Evolutionary conservation across 164 flowering plant species (phyloP).

Genomic region (Sextonia rubra): DNA sequence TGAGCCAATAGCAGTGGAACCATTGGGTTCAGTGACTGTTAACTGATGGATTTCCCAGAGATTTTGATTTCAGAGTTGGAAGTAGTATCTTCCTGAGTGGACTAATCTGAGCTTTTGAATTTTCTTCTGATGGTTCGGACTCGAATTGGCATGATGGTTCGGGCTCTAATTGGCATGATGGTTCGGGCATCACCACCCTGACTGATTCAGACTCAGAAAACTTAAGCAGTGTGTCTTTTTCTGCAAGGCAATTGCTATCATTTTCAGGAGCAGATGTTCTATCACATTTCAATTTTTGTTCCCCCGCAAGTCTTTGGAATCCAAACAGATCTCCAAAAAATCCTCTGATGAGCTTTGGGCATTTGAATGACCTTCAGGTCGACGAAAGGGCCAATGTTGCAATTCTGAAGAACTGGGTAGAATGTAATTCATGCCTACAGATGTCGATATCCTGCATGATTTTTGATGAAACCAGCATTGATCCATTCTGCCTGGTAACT

Average conservation of each 20-base stretch:
- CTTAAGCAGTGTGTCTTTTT: slow-evolving; percentile 28
- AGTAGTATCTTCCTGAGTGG: slow-evolving; percentile 58
- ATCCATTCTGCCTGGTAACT: slow-evolving; percentile 24
- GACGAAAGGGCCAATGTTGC: slow-evolving; percentile 14
- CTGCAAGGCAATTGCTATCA: slow-evolving; percentile 37
- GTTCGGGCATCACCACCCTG: slow-evolving; percentile 39
- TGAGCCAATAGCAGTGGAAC: neutral
- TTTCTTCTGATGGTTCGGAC: slow-evolving; percentile 36
- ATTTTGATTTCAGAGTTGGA: slow-evolving; percentile 75
- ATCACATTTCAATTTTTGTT: slow-evolving; percentile 24
- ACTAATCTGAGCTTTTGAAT: slow-evolving; percentile 40
- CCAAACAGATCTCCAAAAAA: slow-evolving; percentile 32
- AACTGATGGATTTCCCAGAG: slow-evolving; percentile 40
- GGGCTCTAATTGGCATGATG: too few relatives aligned
- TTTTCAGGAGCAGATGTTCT: slow-evolving; percentile 29
- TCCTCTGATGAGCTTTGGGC: slow-evolving; percentile 20
- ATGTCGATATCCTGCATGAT: slow-evolving; percentile 15
- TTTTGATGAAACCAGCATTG: slow-evolving; percentile 13
- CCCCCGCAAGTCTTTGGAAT: slow-evolving; percentile 20
- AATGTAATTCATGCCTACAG: slow-evolving; percentile 13
- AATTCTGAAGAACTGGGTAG: slow-evolving; percentile 15
- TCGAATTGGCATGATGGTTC: slow-evolving; percentile 38
- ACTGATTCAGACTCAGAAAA: slow-evolving; percentile 60
- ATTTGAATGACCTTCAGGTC: slow-evolving; percentile 1
- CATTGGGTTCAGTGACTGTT: slow-evolving; percentile 18